These are phyloP conservation scores for Nakazawaea wickerhamii DNA, from an alignment of 805 yeast species.

Conservation along the genomic window DNA sequence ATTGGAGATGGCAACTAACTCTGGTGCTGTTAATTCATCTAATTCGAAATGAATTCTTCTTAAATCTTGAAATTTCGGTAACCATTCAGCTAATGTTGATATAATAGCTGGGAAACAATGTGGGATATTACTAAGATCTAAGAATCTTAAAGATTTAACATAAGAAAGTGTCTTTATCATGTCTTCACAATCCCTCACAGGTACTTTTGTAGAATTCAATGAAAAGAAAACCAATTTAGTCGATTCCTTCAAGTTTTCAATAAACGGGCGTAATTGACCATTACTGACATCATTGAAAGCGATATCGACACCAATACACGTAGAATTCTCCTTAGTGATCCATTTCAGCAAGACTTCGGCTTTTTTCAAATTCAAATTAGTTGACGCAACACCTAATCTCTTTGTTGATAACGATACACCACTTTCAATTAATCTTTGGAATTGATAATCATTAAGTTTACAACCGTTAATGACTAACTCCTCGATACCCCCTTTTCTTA, in stretches of 20 bases:
- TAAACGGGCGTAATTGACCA: conserved; percentile 43
- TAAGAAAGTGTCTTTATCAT: conserved; percentile 32
- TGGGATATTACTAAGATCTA: conserved; percentile 50
- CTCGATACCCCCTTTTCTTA: conserved; percentile 45
- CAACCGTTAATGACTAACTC: conserved; percentile 57
- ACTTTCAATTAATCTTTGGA: conserved; percentile 33
- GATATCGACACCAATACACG: conserved; percentile 50
- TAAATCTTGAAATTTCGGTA: conserved; percentile 41
- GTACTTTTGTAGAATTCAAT: conserved; percentile 44
- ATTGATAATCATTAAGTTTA: conserved; percentile 37
- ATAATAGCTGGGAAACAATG: conserved; percentile 46
- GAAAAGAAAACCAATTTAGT: conserved; percentile 44
- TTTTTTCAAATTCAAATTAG: conserved; percentile 39
- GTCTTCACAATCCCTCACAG: conserved; percentile 32
- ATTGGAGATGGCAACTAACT: conserved; percentile 43
- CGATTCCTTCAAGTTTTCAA: conserved; percentile 32
- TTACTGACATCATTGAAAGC: conserved; percentile 47
- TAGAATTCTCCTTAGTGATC: conserved; percentile 37
- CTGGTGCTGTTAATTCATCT: conserved; percentile 41
- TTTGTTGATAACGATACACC: conserved; percentile 39
- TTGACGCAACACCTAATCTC: conserved; percentile 49
- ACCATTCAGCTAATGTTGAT: conserved; percentile 34
- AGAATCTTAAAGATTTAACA: conserved; percentile 38
- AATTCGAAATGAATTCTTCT: conserved; percentile 51
- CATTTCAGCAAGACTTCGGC: conserved; percentile 39